phyloP scores from a whole-genome alignment of 306 rosid species.

The Citrullus mucosospermus region DNA sequence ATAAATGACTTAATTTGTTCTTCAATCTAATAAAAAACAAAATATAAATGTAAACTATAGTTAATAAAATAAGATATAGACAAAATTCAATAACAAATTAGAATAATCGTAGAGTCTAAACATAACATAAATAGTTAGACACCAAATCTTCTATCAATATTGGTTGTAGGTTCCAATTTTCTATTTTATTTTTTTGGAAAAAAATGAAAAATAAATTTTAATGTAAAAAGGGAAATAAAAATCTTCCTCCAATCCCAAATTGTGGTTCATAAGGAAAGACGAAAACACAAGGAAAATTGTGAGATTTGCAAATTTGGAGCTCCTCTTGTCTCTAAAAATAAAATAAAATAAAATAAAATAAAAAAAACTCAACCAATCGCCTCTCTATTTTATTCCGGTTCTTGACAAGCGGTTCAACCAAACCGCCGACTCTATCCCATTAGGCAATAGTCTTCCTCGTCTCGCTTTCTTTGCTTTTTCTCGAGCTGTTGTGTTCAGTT shows the following conservation, averaged over 20 bases:
- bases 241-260: not conserved
- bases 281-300: not conserved
- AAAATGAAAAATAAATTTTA: not conserved
- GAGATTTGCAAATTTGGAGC: not conserved
- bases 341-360: not conserved
- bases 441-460: not conserved
- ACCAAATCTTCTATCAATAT: too few relatives aligned
- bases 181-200: too few relatives aligned
- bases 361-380: not conserved
- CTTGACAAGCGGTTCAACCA: not conserved
- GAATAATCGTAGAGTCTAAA: too few relatives aligned
- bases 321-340: not conserved
- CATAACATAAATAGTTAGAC: not conserved
- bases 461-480: not conserved
- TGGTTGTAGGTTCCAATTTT: too few relatives aligned
- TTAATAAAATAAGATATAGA: too few relatives aligned
- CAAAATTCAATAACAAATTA: too few relatives aligned
- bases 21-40: too few relatives aligned
- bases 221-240: not conserved
- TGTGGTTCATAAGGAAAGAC: not conserved
- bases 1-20: too few relatives aligned
- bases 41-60: too few relatives aligned
- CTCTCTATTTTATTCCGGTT: not conserved
- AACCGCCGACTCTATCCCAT: conserved; percentile 1
- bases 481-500: not conserved